Base-by-base conservation (phyloP, 2,329 filamentous ascomycete species). In the Aspergillus sergii region DNA sequence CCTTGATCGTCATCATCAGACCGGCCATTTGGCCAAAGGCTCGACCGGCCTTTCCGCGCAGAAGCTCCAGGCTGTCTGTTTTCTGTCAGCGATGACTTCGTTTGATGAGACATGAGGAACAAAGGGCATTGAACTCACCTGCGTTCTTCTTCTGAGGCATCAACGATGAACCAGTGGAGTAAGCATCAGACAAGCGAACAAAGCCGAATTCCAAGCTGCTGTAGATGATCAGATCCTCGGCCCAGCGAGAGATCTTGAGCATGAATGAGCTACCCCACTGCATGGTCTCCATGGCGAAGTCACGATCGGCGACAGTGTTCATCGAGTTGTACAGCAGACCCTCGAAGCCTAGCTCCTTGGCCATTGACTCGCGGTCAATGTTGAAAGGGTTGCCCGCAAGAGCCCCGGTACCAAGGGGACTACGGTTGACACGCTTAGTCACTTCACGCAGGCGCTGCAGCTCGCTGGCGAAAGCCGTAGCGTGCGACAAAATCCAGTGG, bases 61-160 rank as follows among this genome's bases (percentile, higher is more conserved):
- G 84, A 41, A 94, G 82, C 72, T 91, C 88, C 23, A 94, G 82
- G 46, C 86, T 89, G 78, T 94, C 91, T 73, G 30, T 21, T 14
- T 60, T 32, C 6, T 34, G 36, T 60, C 46, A 43, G 12, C 8
- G 23, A 26, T 19, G 32, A 55, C 10, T 55, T n/a, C n/a, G 12
- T 9, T 34, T 41, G 12, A 10, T n/a, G 19, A 30, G 9, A 19
- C 23, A n/a, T 12, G 4, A 7, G n/a, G n/a, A 32, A 19, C 12
- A 32, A 30, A 28, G 32, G 23, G 10, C 9, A 39, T 41, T 28
- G 14, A 41, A 68, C 68, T 59, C 46, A 70, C 77, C 76, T 62
- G 76, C 76, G 79, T 94, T 94, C 84, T 93, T 93, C 86, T 94
- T 94, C 76, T 95, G 89, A 3, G 91, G 91, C 91, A 94, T 93